Percentiles rank a stretch among this genome's conserved stretches.
phyloP scores from a whole-genome alignment of 352 stramenopile species.

The Achlya hypogyna region DNA sequence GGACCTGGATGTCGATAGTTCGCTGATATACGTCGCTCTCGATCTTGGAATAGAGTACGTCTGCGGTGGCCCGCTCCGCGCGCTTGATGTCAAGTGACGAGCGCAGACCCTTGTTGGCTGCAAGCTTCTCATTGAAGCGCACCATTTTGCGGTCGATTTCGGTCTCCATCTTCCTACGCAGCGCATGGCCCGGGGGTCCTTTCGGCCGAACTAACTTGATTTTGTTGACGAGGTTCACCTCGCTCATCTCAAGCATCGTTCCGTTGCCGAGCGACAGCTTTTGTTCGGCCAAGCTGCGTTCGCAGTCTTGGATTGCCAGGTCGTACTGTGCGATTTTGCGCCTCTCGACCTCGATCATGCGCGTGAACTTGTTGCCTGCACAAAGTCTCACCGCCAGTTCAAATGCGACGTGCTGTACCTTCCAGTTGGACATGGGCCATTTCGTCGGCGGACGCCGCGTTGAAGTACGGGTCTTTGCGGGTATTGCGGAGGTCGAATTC shows the following conservation, averaged over 20 bases:
- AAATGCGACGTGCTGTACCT: constrained; percentile 20
- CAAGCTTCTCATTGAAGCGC: constrained; percentile 76
- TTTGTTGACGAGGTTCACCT: constrained; percentile 37
- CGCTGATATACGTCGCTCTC: background rate
- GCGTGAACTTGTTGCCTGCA: constrained; percentile 61
- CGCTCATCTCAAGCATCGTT: constrained; percentile 59
- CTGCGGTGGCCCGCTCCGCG: constrained; percentile 58
- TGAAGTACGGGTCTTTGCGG: constrained; percentile 68
- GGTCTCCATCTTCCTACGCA: constrained; percentile 60
- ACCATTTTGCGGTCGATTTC: constrained; percentile 74
- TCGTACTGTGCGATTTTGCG: constrained; percentile 65
- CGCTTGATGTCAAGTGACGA: constrained; percentile 57
- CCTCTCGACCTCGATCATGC: constrained; percentile 61
- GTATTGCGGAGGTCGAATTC: constrained; percentile 62
- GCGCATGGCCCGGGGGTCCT: background rate
- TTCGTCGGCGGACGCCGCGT: constrained; percentile 60
- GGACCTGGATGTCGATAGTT: background rate
- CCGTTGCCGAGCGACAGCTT: constrained; percentile 70
- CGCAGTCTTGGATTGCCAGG: constrained; percentile 52
- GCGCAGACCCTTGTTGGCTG: constrained; percentile 50
- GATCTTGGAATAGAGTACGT: constrained; percentile 68
- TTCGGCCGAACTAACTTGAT: background rate
- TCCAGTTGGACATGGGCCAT: constrained; percentile 67
- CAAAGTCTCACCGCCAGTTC: background rate
- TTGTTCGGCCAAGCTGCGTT: constrained; percentile 46